These are phyloP conservation scores for Suillus discolor DNA, from an alignment of 768 basidiomycete species.

Conservation along the genomic window DNA sequence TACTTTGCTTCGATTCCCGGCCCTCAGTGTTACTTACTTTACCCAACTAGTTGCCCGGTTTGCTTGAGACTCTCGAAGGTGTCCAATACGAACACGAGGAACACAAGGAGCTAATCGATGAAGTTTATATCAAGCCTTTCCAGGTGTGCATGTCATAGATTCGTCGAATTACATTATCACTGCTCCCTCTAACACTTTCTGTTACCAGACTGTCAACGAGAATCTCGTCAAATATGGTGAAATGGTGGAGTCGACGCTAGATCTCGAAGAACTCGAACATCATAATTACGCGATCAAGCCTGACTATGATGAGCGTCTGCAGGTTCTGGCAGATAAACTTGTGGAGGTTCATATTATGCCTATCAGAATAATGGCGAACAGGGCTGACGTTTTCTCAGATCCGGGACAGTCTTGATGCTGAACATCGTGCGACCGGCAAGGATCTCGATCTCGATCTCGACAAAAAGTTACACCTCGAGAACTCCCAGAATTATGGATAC, in stretches of 20 bases:
- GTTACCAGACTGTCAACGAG: slow-evolving; percentile 55
- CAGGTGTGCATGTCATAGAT: slow-evolving; percentile 44
- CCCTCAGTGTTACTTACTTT: neutral
- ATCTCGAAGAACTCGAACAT: slow-evolving; percentile 80
- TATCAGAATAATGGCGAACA: neutral
- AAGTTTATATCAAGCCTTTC: slow-evolving; percentile 64
- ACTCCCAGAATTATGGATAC: slow-evolving; percentile 86
- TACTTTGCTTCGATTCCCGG: slow-evolving; percentile 27
- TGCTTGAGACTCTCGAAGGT: slow-evolving; percentile 65
- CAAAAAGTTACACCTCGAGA: slow-evolving; percentile 96
- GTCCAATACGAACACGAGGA: slow-evolving; percentile 48
- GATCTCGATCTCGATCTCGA: slow-evolving; percentile 84
- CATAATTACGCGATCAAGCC: slow-evolving; percentile 93
- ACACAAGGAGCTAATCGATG: slow-evolving; percentile 59
- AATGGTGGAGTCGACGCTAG: slow-evolving; percentile 96
- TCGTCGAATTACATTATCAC: neutral
- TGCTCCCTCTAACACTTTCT: neutral
- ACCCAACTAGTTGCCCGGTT: slow-evolving; percentile 65
- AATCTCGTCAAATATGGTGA: slow-evolving; percentile 80
- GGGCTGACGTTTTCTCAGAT: slow-evolving; percentile 37
- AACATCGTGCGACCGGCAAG: slow-evolving; percentile 69
- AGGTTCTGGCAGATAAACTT: slow-evolving; percentile 69
- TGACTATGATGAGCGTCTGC: slow-evolving; percentile 80
- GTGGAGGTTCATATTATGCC: slow-evolving; percentile 41
- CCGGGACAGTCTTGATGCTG: slow-evolving; percentile 80